Base-by-base conservation (phyloP, 1,139 yeast species). In the Yamadazyma siamensis region DNA sequence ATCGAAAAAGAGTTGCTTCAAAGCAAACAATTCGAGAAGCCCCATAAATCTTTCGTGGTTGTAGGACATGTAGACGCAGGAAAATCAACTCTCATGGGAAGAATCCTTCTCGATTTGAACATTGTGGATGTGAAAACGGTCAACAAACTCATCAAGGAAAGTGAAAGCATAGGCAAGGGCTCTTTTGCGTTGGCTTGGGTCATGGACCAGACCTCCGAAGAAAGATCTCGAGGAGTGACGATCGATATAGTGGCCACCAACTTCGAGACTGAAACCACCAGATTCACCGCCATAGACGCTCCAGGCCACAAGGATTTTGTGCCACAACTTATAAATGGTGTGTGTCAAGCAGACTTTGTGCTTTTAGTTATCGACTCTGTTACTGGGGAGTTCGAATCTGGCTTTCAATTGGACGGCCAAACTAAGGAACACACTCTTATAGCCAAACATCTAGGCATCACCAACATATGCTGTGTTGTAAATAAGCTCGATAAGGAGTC, bases 1-100 rank as follows among this genome's bases (percentile, higher is more conserved):
- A 29, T 72, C 5, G 49, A 47, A 9, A 36, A 54, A 7, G 78
- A 71, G 41, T 42, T 79, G 3, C 35, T 57, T 6, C 44, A 52
- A 5, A 52, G 53, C 31, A 54, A 59, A 17, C 48, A 64, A 13
- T 58, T 57, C 23, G 37, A 54, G 10, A 83, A 82, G 47, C 87
- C 89, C 3, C 79, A 75, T 40, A 65, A 80, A 33, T 78, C 89
- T 13, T 83, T 86, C 54, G 95, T 87, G 17, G 94, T 87, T 4
- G 78, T 85, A 39, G 98, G 99, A 3, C 98, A 94, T 60, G 97
- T 94, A 13, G 99, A 94, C 61, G 95, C 97, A 0, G 99, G 99
- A 8, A 94, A 94, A 54, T 87, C 96, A 3, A 94, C 99, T 0
- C 64, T 94, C 21, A 83, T 94, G 77, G 99, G 99, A 6, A 67